Percentiles rank a stretch among this genome's conserved stretches.
These are phyloP conservation scores for Vitis rupestris DNA, from an alignment of 164 flowering plant genomes.

Conservation along the genomic window DNA sequence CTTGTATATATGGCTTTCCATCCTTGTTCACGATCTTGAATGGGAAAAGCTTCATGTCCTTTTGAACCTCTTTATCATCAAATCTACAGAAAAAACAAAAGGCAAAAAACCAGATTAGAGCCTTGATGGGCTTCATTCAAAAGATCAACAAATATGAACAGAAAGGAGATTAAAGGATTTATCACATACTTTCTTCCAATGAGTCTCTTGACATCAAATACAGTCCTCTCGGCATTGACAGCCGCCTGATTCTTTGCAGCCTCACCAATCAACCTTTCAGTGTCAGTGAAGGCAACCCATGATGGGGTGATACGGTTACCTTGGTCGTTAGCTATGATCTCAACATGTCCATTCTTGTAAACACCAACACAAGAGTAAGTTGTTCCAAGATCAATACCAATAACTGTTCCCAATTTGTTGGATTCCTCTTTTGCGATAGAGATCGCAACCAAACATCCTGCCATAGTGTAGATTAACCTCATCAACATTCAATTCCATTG, in stretches of 20 bases:
- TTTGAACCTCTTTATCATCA: constrained; percentile 36
- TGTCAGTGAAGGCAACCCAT: constrained; percentile 29
- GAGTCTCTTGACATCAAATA: constrained; percentile 48
- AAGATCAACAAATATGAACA: background rate
- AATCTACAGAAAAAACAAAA: constrained; percentile 15
- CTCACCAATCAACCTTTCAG: constrained; percentile 48
- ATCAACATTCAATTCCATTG: no score
- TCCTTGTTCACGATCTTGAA: constrained; percentile 44
- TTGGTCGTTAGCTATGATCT: no score
- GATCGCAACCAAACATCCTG: constrained; percentile 35
- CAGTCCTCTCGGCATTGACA: constrained; percentile 40
- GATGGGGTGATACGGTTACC: no score
- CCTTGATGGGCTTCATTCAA: background rate
- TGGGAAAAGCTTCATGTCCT: constrained; percentile 42
- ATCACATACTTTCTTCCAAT: constrained; percentile 41
- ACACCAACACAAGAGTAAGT: no score
- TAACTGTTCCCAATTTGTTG: constrained; percentile 38
- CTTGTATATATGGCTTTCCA: constrained; percentile 42
- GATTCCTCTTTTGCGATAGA: constrained; percentile 41
- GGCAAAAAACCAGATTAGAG: background rate
- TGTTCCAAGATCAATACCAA: constrained; percentile 37
- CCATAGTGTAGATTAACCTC: background rate
- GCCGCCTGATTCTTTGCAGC: constrained; percentile 57
- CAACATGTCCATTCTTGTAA: no score
- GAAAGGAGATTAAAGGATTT: background rate